These are phyloP conservation scores for Tricholoma terreum DNA, from an alignment of 768 basidiomycete species.

Conservation along the genomic window DNA sequence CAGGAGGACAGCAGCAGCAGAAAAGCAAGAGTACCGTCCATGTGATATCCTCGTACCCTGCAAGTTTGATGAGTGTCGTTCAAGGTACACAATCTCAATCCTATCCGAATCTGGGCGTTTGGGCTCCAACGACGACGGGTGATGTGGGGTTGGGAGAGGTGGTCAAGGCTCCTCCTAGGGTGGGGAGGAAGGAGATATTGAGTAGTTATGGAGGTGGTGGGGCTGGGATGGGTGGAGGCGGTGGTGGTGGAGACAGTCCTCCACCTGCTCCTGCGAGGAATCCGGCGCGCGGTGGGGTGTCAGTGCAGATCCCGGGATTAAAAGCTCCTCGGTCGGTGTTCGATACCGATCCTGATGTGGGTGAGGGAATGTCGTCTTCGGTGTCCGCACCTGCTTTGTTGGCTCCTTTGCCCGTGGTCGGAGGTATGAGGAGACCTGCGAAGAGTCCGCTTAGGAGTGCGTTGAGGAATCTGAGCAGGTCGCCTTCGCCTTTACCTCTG, in stretches of 20 bases:
- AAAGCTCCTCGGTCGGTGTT: constrained; percentile 39
- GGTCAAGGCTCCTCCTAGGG: constrained; percentile 47
- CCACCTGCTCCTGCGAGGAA: too few relatives aligned
- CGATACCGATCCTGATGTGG: constrained; percentile 9
- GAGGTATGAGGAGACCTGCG: constrained; percentile 24
- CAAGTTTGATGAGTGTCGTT: not conserved
- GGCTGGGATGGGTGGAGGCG: constrained; percentile 6
- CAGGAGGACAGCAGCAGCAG: too few relatives aligned
- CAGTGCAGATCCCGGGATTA: constrained; percentile 10
- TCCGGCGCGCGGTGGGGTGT: not conserved
- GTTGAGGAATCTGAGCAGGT: constrained; percentile 49
- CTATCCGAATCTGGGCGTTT: not conserved
- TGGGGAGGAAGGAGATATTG: constrained; percentile 28
- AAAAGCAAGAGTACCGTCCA: not conserved
- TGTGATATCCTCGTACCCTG: not conserved
- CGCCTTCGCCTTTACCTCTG: constrained; percentile 41
- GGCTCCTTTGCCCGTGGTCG: not conserved
- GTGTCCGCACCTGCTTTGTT: not conserved
- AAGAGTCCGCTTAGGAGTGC: constrained; percentile 62
- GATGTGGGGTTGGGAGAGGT: constrained; percentile 22
- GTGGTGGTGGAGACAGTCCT: too few relatives aligned
- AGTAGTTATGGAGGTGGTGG: constrained; percentile 1
- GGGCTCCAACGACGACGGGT: too few relatives aligned
- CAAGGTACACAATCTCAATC: not conserved
- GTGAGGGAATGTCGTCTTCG: not conserved